Base-by-base conservation (phyloP, 345 rosid genomes). In the Eucalyptus erythrocorys region DNA sequence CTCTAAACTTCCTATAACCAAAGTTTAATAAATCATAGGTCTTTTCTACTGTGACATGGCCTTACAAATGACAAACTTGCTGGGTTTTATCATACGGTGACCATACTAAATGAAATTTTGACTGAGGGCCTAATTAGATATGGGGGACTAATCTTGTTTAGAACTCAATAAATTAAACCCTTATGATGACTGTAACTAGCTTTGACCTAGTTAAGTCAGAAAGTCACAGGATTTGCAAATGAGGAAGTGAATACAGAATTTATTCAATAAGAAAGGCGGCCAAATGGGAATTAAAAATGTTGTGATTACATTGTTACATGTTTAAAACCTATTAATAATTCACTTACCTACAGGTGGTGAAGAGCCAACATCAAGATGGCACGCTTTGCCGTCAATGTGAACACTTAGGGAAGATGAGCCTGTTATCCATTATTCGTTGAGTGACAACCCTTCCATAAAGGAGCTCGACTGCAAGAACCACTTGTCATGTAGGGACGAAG, bases 401-500 rank as follows among this genome's bases (percentile, higher is more conserved):
- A 64, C 5, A 1, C 21, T n/a, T 15, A 16, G 4, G 10, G 19
- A n/a, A 64, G 5, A 64, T 3, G 5, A 26, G 6, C 17, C 0
- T n/a, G 1, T 64, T 13, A n/a, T 64, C 4, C 34, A 6, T 64
- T 14, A 64, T n/a, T 64, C 0, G 2, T n/a, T 64, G 5, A 64
- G 76, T n/a, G 21, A n/a, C 16, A 6, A 61, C 9, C 76, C 76
- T 64, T 64, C 76, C 76, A n/a, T 10, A 64, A 14, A 10, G 19
- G 34, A 30, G 37, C 0, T 64, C 4, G 10, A 64, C 0, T 64
- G 76, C 21, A n/a, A n/a, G 76, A 64, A 0, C 10, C 76, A n/a
- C 76, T n/a, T 0, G 1, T n/a, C 0, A 6, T n/a, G 76, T 0
- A 11, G 9, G 37, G 34, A 13, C 0, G 1, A 0, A 64, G 34